phyloP scores from a whole-genome alignment of 352 stramenopile genomes.

The Thalassiosira hispida region DNA sequence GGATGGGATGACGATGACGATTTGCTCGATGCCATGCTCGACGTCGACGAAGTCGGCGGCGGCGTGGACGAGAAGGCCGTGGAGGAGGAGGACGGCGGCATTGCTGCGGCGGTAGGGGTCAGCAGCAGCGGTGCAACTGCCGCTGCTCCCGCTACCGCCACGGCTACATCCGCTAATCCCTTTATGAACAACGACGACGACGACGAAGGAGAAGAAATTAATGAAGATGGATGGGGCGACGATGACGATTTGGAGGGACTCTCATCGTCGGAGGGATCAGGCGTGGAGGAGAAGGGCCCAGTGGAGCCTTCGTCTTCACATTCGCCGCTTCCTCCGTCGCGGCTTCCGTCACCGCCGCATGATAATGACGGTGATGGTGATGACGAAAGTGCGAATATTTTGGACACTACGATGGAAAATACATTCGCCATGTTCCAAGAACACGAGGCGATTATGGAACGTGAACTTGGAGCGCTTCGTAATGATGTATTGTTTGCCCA shows the following conservation, averaged over 20 bases:
- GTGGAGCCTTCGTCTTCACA: background rate
- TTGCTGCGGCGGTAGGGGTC: background rate
- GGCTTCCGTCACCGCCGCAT: too few relatives aligned
- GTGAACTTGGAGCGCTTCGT: background rate
- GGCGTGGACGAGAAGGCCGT: background rate
- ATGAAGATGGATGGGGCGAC: slow-evolving; percentile 15
- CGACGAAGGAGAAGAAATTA: background rate
- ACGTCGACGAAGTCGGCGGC: slow-evolving; percentile 5
- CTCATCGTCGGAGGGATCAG: background rate
- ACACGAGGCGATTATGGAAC: background rate
- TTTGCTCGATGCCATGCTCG: slow-evolving; percentile 32
- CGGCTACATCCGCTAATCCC: too few relatives aligned
- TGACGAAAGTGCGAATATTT: background rate
- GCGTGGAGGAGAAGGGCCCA: background rate
- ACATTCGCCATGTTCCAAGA: background rate
- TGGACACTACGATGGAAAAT: background rate
- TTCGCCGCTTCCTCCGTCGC: too few relatives aligned
- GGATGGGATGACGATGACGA: slow-evolving; percentile 42
- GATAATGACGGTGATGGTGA: background rate
- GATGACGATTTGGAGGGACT: slow-evolving; percentile 8
- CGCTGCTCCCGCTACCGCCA: background rate
- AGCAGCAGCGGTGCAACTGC: background rate
- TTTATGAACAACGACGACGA: background rate
- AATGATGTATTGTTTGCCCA: too few relatives aligned
- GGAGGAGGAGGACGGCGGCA: background rate